Evolutionary conservation across 2,329 filamentous ascomycete genomes (phyloP).

Genomic region (Fusarium udum): DNA sequence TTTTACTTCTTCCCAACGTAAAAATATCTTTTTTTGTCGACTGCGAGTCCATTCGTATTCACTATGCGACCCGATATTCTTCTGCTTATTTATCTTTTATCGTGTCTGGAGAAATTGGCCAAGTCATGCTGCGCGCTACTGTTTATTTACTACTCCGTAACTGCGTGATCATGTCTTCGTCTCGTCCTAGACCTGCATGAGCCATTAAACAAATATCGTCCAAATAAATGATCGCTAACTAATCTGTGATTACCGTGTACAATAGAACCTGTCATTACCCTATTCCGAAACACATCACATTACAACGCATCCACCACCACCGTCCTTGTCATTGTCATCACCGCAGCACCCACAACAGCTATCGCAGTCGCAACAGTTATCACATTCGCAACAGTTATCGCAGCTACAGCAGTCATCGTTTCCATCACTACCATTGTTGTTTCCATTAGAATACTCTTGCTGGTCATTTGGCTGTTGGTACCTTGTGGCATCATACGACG

Average conservation of each 20-base stretch:
- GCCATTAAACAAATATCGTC: background rate
- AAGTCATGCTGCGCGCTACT: background rate
- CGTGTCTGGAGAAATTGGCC: accelerated
- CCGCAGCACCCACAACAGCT: background rate
- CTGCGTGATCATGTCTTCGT: background rate
- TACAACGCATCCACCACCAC: slow-evolving; percentile 8
- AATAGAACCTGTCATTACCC: accelerated
- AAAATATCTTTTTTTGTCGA: background rate
- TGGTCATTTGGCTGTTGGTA: background rate
- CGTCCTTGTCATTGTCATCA: background rate
- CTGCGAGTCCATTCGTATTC: background rate
- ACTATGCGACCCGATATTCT: too few relatives aligned
- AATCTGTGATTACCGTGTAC: background rate
- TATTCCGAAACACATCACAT: background rate
- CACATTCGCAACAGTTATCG: background rate
- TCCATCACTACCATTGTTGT: background rate
- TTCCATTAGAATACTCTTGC: background rate
- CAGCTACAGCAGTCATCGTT: background rate
- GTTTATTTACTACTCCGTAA: background rate
- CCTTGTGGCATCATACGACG: background rate
- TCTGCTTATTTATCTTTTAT: accelerated
- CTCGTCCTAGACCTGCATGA: too few relatives aligned
- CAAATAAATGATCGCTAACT: background rate
- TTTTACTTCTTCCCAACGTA: background rate
- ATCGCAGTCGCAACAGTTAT: background rate